Base-by-base conservation (phyloP, 202 grass and related monocot genomes). In the Schoenoplectus tabernaemontani region DNA sequence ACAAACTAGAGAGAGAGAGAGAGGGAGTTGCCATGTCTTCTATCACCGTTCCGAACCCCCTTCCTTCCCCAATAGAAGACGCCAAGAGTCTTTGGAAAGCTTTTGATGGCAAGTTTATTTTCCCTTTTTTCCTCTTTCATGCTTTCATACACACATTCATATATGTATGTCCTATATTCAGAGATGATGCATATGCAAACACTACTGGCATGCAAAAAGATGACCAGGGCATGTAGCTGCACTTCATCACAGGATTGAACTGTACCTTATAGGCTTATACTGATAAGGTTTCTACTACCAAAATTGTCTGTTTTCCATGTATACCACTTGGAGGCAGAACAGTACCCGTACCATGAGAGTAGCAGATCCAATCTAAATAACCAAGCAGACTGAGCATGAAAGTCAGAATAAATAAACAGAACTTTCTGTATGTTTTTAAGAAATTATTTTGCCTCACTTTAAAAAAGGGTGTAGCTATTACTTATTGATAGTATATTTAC, bases 1-100 rank as follows among this genome's bases (percentile, higher is more conserved):
- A 17, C 37, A 54, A 74, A 17, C 64, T 68, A 73, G 68, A 73
- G 43, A 73, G 36, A 62, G 46, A 53, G 51, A 72, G 17, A 70
- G 47, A 57, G 48, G 17, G 34, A 20, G 4, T 0, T 81, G 48
- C 71, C 76, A 98, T 98, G 96, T 90, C 91, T 36, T 91, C 88
- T 80, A 89, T 92, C 76, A 83, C 83, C 0, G 76, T 95, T 22
- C 96, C 91, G 1, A 15, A 62, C 59, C 76, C 71, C 0, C 59
- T 67, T 20, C 90, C 91, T 22, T 78, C 91, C 17, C 85, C 95
- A 0, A 34, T 83, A 11, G 75, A 92, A 37, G 96, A 98, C 32
- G 91, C 91, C 9, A 81, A 94, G 78, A 92, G 30, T 57, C 86
- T 98, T 34, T 70, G 95, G 22, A 94, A 94, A 57, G 91, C 95